Evolutionary conservation across 176 grass and related monocot genomes (phyloP).

Genomic region (Cocos nucifera): DNA sequence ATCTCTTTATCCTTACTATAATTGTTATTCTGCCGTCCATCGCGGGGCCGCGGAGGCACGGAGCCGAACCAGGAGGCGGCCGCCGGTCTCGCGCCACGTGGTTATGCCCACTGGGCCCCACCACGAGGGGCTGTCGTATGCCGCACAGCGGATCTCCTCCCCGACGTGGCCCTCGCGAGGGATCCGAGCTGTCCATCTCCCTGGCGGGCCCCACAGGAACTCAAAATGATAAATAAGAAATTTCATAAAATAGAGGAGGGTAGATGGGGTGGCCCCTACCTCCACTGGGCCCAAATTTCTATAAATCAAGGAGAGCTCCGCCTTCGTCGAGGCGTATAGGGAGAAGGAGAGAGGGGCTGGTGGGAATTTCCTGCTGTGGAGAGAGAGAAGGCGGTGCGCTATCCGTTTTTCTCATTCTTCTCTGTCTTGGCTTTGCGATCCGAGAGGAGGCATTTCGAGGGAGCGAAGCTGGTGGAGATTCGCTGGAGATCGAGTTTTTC

Average conservation of each 20-base stretch:
- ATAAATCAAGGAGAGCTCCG: constrained; percentile 21
- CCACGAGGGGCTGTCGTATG: constrained; percentile 33
- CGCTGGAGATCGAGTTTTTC: background rate
- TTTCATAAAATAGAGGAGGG: background rate
- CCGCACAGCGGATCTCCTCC: background rate
- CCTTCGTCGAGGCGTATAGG: background rate
- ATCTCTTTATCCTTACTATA: no score
- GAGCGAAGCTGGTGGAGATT: background rate
- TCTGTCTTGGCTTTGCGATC: background rate
- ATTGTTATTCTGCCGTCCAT: no score
- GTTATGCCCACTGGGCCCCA: background rate
- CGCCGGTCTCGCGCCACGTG: background rate
- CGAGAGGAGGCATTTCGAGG: background rate
- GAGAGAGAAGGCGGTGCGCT: background rate
- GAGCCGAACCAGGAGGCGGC: background rate
- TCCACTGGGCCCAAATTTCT: background rate
- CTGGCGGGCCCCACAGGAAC: background rate
- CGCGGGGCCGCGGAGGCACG: background rate
- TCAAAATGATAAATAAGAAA: background rate
- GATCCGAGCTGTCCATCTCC: background rate
- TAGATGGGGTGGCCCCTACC: background rate
- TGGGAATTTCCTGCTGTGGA: background rate
- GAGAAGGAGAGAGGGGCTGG: background rate
- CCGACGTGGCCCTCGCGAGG: background rate
- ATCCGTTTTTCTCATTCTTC: background rate